Percentiles rank a stretch among this genome's conserved stretches.
These are phyloP conservation scores for Theobroma grandiflorum DNA, from an alignment of 441 rosid genomes.

Conservation along the genomic window DNA sequence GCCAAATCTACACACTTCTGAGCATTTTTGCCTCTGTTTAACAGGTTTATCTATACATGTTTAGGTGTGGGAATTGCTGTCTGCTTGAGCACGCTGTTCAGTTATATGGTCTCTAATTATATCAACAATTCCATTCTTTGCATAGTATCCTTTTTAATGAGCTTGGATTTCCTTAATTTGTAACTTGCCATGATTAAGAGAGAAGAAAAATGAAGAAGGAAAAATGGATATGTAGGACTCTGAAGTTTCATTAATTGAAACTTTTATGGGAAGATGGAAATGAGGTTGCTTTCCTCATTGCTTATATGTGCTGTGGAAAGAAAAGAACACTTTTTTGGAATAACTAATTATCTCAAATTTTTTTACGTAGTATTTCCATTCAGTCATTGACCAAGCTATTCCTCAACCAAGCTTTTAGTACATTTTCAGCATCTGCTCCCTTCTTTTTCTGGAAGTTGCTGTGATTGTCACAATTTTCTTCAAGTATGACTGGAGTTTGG, in stretches of 20 bases:
- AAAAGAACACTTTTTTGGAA: background rate
- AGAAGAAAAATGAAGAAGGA: background rate
- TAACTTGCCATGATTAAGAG: background rate
- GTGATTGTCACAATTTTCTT: constrained; percentile 51
- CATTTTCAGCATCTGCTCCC: constrained; percentile 44
- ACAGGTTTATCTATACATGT: constrained; percentile 67
- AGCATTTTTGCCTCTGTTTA: constrained; percentile 7
- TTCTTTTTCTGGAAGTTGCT: constrained; percentile 46
- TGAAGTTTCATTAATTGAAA: background rate
- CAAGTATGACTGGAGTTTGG: constrained; percentile 53
- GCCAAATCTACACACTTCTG: no score
- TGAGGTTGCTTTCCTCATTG: background rate
- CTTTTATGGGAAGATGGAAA: background rate
- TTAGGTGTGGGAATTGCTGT: constrained; percentile 55
- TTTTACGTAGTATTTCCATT: background rate
- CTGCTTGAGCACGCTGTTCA: constrained; percentile 53
- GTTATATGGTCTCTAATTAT: constrained; percentile 41
- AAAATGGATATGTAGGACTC: background rate
- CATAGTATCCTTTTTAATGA: constrained; percentile 54
- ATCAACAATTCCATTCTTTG: constrained; percentile 45
- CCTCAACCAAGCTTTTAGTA: constrained; percentile 48
- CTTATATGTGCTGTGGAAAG: background rate
- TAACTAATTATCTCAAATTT: background rate
- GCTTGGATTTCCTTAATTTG: background rate
- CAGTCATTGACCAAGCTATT: constrained; percentile 13